Conservation (phyloP, 768 basidiomycete species). For the Trametes gibbosa region DNA sequence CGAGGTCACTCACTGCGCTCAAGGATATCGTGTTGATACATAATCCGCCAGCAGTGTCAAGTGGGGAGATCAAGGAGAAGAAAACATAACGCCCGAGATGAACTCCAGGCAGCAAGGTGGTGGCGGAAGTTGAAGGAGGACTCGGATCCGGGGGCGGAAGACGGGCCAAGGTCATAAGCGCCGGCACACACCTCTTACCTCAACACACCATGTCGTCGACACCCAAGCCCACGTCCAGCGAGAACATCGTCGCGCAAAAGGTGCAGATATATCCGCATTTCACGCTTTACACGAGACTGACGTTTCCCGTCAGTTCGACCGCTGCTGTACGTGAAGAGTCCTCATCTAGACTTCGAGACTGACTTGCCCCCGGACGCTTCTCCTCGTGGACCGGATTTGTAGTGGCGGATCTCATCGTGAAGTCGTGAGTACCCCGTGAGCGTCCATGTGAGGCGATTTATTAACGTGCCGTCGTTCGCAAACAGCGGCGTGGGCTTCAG, state of each 20-base stretch:
- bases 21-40: too few species aligned
- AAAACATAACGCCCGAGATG: too few species aligned
- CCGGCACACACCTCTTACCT: slow-evolving; percentile 5
- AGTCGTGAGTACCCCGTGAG: slow-evolving; percentile 55
- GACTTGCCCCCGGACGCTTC: neutral
- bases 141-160: too few species aligned
- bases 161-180: neutral
- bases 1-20: too few species aligned
- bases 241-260: slow-evolving; percentile 89
- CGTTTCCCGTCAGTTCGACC: slow-evolving; percentile 63
- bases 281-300: too few species aligned
- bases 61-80: too few species aligned
- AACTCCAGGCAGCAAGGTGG: too few species aligned
- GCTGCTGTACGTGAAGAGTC: slow-evolving; percentile 61
- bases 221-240: slow-evolving; percentile 73
- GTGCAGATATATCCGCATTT: slow-evolving; percentile 36
- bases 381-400: neutral
- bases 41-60: too few species aligned
- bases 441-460: slow-evolving; percentile 12
- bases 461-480: too few species aligned
- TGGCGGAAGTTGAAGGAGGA: too few species aligned
- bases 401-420: slow-evolving; percentile 84
- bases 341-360: neutral
- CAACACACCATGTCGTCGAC: slow-evolving; percentile 38
- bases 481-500: slow-evolving; percentile 84